phyloP scores from a whole-genome alignment of 2,329 filamentous ascomycete genomes.

The Paraphaeosphaeria sporulosa region DNA sequence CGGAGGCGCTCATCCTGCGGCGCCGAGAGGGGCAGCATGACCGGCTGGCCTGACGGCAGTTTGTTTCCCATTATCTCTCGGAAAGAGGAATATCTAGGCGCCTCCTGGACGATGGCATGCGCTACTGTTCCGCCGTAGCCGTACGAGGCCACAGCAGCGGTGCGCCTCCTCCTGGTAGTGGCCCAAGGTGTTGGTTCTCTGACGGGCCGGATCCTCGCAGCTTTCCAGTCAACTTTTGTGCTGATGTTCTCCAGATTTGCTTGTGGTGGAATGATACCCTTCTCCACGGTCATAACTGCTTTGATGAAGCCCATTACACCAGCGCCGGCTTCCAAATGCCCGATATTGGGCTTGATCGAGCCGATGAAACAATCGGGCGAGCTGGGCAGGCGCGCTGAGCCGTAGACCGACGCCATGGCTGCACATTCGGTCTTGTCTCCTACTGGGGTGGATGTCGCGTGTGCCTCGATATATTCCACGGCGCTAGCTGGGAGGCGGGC shows the following conservation, averaged over 20 bases:
- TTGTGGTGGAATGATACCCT: conserved; percentile 34
- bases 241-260: conserved; percentile 34
- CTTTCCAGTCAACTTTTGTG: conserved; percentile 31
- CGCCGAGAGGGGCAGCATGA: neutral
- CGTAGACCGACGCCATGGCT: conserved; percentile 5
- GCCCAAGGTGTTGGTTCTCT: conserved; percentile 19
- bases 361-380: conserved; percentile 12
- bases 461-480: neutral
- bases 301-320: conserved; percentile 46
- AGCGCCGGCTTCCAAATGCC: conserved; percentile 49
- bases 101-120: neutral
- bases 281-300: conserved; percentile 46
- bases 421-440: conserved; percentile 19
- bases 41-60: neutral
- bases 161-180: conserved; percentile 6
- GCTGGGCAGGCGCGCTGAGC: neutral
- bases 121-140: conserved; percentile 5
- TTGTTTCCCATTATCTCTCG: neutral
- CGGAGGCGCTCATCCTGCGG: conserved; percentile 1
- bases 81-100: neutral
- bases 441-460: neutral
- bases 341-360: conserved; percentile 46
- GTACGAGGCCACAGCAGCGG: neutral
- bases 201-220: conserved; percentile 19
- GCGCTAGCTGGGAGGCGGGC: neutral